A percentile compares a stretch with the other conserved stretches of the same genome.
Evolutionary conservation across 805 yeast species (phyloP).

Genomic region (Hanseniaspora osmophila): DNA sequence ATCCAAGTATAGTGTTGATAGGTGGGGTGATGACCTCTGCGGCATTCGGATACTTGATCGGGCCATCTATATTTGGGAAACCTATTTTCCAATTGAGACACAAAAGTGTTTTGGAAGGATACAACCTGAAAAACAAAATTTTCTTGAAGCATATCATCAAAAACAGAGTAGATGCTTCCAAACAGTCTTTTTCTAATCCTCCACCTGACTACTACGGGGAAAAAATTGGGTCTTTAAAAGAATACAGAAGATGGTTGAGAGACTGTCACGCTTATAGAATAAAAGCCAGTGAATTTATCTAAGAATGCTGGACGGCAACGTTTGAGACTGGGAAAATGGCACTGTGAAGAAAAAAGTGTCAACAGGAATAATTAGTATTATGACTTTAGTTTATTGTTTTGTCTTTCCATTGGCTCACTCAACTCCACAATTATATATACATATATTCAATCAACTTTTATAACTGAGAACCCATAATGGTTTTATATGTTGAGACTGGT

Average conservation of each 20-base stretch:
- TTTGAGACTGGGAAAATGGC: too few relatives aligned
- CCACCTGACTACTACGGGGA: conserved; percentile 99
- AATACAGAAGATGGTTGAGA: conserved; percentile 89
- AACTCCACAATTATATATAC: too few relatives aligned
- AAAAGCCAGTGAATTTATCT: conserved; percentile 64
- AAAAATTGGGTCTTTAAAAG: conserved; percentile 72
- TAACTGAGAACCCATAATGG: too few relatives aligned
- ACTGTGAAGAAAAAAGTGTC: too few relatives aligned
- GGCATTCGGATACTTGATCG: conserved; percentile 63
- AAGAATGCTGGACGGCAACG: conserved; percentile 1
- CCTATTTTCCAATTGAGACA: conserved; percentile 35
- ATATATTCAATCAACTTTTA: too few relatives aligned
- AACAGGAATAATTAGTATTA: too few relatives aligned
- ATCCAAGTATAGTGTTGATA: conserved; percentile 69
- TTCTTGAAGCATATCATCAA: conserved; percentile 61
- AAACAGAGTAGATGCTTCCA: conserved; percentile 84
- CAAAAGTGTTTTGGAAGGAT: conserved; percentile 30
- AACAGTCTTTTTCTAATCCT: conserved; percentile 82
- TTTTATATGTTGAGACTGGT: too few relatives aligned
- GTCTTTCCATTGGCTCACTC: too few relatives aligned
- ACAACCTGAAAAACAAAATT: conserved; percentile 48
- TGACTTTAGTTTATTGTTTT: too few relatives aligned
- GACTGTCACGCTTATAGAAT: conserved; percentile 85
- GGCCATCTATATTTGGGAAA: conserved; percentile 68
- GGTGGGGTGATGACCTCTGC: conserved; percentile 64